phyloP scores from a whole-genome alignment of 2,329 filamentous ascomycete species.

The Blastomyces percursus region DNA sequence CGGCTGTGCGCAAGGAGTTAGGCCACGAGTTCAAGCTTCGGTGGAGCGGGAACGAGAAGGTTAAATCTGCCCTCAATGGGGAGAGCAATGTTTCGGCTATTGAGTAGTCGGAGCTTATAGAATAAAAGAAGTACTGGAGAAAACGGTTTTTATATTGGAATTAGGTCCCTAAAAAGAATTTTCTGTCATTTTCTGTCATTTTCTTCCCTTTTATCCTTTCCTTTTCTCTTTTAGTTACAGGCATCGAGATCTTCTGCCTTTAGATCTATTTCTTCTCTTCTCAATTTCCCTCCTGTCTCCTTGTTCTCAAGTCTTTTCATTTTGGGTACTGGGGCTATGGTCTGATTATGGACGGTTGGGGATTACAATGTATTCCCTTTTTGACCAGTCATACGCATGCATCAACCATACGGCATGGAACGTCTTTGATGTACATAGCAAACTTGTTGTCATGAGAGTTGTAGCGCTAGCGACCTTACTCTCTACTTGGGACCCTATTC shows the following conservation, averaged over 20 bases:
- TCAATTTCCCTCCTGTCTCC: not conserved
- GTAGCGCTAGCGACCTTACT: not conserved
- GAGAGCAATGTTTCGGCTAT: slow-evolving; percentile 42
- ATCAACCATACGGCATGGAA: not conserved
- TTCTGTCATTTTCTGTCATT: not conserved
- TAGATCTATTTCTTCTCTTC: not conserved
- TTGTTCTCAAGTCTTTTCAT: not conserved
- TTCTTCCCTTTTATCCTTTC: not conserved
- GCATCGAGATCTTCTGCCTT: not conserved
- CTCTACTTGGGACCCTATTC: not conserved
- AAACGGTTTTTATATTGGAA: not conserved
- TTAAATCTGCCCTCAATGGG: slow-evolving; percentile 55
- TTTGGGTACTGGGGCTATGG: not conserved
- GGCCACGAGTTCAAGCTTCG: slow-evolving; percentile 64
- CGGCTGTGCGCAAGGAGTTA: slow-evolving; percentile 57
- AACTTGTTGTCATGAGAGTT: not conserved
- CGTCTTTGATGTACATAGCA: not conserved
- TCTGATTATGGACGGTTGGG: not conserved
- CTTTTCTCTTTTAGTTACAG: not conserved
- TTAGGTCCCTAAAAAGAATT: not conserved
- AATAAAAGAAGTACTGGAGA: not conserved
- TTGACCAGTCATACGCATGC: not conserved
- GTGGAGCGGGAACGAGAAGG: slow-evolving; percentile 51
- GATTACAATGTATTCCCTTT: not conserved
- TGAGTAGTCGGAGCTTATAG: slow-evolving; percentile 15